phyloP scores from a whole-genome alignment of 2,329 filamentous ascomycete species.

The Bipolaris sorokiniana region DNA sequence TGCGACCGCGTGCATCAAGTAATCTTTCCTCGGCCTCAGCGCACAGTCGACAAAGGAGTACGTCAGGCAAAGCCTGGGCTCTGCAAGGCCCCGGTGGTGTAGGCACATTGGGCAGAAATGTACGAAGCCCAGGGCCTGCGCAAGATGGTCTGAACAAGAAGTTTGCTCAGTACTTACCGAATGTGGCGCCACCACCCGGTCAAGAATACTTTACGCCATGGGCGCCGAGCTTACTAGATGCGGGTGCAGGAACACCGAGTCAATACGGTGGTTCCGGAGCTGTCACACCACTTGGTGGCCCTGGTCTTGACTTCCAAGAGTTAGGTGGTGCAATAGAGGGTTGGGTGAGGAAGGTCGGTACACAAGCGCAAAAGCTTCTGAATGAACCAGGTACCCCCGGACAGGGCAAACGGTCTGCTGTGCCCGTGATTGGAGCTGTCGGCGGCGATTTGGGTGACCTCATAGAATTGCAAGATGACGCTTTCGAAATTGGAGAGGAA shows the following conservation, averaged over 20 bases:
- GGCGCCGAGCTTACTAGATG: slow-evolving; percentile 45
- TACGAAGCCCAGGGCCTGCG: slow-evolving; percentile 78
- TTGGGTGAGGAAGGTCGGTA: slow-evolving; percentile 85
- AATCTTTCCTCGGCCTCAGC: slow-evolving; percentile 48
- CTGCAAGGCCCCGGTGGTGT: slow-evolving; percentile 87
- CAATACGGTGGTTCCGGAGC: slow-evolving; percentile 41
- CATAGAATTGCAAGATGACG: slow-evolving; percentile 72
- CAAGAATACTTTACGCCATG: slow-evolving; percentile 58
- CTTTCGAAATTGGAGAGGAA: slow-evolving; percentile 52
- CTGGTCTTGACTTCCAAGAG: slow-evolving; percentile 69
- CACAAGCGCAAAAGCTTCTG: slow-evolving; percentile 58
- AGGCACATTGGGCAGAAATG: slow-evolving; percentile 75
- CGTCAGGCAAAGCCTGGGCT: slow-evolving; percentile 53
- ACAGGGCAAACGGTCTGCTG: slow-evolving; percentile 38
- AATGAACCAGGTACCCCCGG: slow-evolving; percentile 41
- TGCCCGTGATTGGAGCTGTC: slow-evolving; percentile 48
- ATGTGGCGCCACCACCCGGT: slow-evolving; percentile 67
- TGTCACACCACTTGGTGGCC: slow-evolving; percentile 37
- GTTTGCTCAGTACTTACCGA: slow-evolving; percentile 81
- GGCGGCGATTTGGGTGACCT: slow-evolving; percentile 64
- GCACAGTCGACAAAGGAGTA: slow-evolving; percentile 45
- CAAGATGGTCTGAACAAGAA: slow-evolving; percentile 84
- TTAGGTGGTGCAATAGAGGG: slow-evolving; percentile 87
- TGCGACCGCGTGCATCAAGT: slow-evolving; percentile 46
- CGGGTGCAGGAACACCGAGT: slow-evolving; percentile 35